Percentiles rank a stretch among this genome's conserved stretches.
These are phyloP conservation scores for Amauroascus niger DNA, from an alignment of 2,329 filamentous ascomycete genomes.

Conservation along the genomic window DNA sequence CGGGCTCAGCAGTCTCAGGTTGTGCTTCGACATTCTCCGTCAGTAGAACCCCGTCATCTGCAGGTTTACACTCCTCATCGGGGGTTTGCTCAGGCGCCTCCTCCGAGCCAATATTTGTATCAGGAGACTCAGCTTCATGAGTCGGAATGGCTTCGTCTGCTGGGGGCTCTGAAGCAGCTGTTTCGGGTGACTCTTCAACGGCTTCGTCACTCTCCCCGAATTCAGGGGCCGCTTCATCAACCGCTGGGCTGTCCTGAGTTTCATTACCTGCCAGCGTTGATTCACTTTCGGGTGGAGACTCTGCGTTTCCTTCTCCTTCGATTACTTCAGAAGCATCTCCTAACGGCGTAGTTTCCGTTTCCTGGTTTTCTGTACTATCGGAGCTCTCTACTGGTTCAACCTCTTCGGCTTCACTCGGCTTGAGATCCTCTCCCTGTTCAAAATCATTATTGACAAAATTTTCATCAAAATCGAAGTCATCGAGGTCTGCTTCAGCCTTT, in stretches of 20 bases:
- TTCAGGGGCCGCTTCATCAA: not conserved
- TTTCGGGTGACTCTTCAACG: constrained; percentile 12
- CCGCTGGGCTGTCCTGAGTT: not conserved
- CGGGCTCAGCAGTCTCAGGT: not conserved
- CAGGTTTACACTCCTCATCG: constrained; percentile 11
- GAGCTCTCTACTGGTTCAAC: too few species aligned
- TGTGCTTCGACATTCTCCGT: not conserved
- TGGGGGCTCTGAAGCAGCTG: not conserved
- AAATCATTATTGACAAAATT: not conserved
- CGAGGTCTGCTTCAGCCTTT: constrained; percentile 4
- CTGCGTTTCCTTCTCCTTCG: not conserved
- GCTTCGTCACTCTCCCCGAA: constrained; percentile 18
- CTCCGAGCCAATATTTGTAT: not conserved
- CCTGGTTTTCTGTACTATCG: too few species aligned
- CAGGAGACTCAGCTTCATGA: not conserved
- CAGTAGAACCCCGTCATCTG: not conserved
- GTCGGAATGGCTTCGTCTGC: not conserved
- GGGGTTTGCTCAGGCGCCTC: not conserved
- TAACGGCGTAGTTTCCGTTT: too few species aligned
- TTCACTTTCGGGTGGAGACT: not conserved
- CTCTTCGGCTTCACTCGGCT: not conserved
- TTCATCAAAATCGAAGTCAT: constrained; percentile 5
- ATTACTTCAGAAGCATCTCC: not conserved
- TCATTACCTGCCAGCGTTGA: not conserved
- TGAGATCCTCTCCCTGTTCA: not conserved